Evolutionary conservation across 495 filamentous ascomycete genomes (phyloP), one percentile per base, ranked within the genome.

Genomic region (Neurospora cerealis): DNA sequence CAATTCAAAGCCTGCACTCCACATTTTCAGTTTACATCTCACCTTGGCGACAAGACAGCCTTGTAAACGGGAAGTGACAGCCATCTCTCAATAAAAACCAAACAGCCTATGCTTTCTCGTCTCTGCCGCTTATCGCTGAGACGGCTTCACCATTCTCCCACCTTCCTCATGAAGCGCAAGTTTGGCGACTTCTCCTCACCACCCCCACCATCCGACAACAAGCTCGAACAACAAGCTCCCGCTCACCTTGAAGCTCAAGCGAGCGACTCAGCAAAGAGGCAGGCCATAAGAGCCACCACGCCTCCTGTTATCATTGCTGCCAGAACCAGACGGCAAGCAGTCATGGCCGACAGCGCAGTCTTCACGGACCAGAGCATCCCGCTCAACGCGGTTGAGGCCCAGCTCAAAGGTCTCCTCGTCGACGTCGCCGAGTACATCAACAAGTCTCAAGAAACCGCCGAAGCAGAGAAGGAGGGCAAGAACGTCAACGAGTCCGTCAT

Each of bases 351-450:
- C 54, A 66, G 28, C 54, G 24, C 54, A 66, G 54, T 66, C 5
- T 34, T 66, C 71, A 72, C 54, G 71, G 44, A 21, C 17, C 28
- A 69, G 32, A 34, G 44, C 38, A 79, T 81, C 70, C 76, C 75
- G 48, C 87, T 96, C 71, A 93, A 86, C 24, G 84, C 88, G 4
- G 84, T 88, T 60, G 94, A 97, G 80, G 81, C 84, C 42, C 90
- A 88, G 40, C 85, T 97, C 46, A 89, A 90, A 73, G 81, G 84
- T 38, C 87, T 97, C 19, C 86, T 97, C 19, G 85, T 96, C 10
- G 91, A 93, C 81, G 90, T 92, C 41, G 93, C 92, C 44, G 78
- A 86, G 34, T 90, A 90, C 81, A 91, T 93, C 74, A 86, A 90
- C 73, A 78, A 87, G n/a, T 70, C 70, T 15, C 41, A 69, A 28